Percentiles rank a stretch among this genome's conserved stretches.
These are phyloP conservation scores for Castanea mollissima DNA, from an alignment of 306 rosid species.

Conservation along the genomic window DNA sequence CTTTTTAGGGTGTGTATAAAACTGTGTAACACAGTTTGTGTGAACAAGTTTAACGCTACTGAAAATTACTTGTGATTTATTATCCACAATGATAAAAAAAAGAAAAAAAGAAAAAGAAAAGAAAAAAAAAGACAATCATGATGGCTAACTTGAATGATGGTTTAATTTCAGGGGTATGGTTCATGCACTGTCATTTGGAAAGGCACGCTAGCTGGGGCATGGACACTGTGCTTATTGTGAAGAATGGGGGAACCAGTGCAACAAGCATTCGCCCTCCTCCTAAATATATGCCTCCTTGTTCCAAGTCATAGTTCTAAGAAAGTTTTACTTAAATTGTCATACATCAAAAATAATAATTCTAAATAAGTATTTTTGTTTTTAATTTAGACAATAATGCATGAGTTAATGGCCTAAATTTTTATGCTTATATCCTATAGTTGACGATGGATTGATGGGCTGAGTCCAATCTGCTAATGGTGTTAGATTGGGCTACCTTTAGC, in stretches of 20 bases:
- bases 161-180: not conserved
- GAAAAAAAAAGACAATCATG: not conserved
- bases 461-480: no score
- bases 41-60: no score
- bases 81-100: not conserved
- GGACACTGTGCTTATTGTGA: not conserved
- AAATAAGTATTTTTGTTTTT: not conserved
- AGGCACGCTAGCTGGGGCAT: conserved; percentile 8
- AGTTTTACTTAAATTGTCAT: not conserved
- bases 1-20: no score
- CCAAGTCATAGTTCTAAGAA: not conserved
- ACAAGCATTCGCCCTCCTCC: conserved; percentile 10
- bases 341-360: no score
- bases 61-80: not conserved
- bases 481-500: no score
- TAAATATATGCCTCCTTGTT: not conserved
- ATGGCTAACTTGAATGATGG: not conserved
- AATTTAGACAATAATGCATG: no score
- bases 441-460: no score
- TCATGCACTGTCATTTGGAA: not conserved
- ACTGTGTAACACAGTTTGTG: no score
- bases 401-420: no score
- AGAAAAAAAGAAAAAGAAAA: no score
- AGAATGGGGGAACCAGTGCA: not conserved
- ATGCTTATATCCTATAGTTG: no score